Evolutionary conservation across 1,284 basidiomycete genomes (phyloP).

Genomic region (Ustilago nuda): DNA sequence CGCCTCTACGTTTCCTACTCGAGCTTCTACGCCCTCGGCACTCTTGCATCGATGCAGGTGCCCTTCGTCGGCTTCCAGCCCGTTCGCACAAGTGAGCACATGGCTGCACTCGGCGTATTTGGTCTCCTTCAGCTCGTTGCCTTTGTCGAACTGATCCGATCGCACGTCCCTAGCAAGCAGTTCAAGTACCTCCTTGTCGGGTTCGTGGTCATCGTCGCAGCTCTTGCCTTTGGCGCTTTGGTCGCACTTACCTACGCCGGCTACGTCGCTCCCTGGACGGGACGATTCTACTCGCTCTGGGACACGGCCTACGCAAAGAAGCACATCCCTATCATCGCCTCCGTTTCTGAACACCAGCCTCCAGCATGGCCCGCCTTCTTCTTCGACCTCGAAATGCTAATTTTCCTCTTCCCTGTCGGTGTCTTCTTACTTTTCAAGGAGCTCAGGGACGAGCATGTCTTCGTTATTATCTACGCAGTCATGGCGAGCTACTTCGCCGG

Average conservation of each 20-base stretch:
- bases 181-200: slow-evolving; percentile 79
- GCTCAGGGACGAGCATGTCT: slow-evolving; percentile 95
- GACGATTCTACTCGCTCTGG: slow-evolving; percentile 99
- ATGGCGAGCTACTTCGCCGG: slow-evolving; percentile 98
- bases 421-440: slow-evolving; percentile 93
- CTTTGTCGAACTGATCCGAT: slow-evolving; percentile 88
- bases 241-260: slow-evolving; percentile 87
- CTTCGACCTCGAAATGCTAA: slow-evolving; percentile 97
- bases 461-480: slow-evolving; percentile 97
- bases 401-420: slow-evolving; percentile 97
- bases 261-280: slow-evolving; percentile 98
- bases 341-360: slow-evolving; percentile 99
- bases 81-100: slow-evolving; percentile 97
- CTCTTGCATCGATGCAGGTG: slow-evolving; percentile 97
- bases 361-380: slow-evolving; percentile 99
- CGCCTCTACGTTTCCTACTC: slow-evolving; percentile 95
- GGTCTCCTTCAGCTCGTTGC: slow-evolving; percentile 96
- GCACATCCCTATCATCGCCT: slow-evolving; percentile 97
- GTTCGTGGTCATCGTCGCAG: slow-evolving; percentile 78
- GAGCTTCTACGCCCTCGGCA: slow-evolving; percentile 97
- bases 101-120: slow-evolving; percentile 97
- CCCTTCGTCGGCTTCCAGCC: slow-evolving; percentile 99
- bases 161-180: slow-evolving; percentile 90
- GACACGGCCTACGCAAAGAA: slow-evolving; percentile 98
- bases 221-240: slow-evolving; percentile 72